Evolutionary conservation across 177 flowering plant genomes (phyloP).

Genomic region (Tripterygium wilfordii): DNA sequence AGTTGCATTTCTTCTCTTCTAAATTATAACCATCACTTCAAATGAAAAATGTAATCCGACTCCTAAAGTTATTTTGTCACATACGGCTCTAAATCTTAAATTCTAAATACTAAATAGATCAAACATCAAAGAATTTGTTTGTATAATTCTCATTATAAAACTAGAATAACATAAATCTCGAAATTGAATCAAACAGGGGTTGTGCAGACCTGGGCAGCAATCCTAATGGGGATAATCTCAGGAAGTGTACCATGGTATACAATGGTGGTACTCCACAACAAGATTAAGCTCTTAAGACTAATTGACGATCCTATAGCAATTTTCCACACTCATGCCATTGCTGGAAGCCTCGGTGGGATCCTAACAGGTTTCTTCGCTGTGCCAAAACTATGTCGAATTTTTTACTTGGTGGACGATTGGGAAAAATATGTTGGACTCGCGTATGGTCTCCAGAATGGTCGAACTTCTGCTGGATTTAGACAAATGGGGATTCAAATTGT

Average conservation of each 20-base stretch:
- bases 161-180: no score
- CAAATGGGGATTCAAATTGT: constrained; percentile 29
- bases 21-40: no score
- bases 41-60: no score
- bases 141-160: no score
- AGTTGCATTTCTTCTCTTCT: constrained; percentile 19
- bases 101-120: no score
- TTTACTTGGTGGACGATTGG: constrained; percentile 17
- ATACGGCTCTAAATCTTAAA: no score
- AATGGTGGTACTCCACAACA: constrained; percentile 29
- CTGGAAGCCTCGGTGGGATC: constrained; percentile 30
- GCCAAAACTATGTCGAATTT: constrained; percentile 26
- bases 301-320: constrained; percentile 30
- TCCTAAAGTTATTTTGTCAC: no score
- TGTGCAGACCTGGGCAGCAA: constrained; percentile 35
- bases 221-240: constrained; percentile 28
- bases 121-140: no score
- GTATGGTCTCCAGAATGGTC: constrained; percentile 25
- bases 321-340: constrained; percentile 33
- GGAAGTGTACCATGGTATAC: constrained; percentile 40
- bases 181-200: no score
- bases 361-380: constrained; percentile 28
- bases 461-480: constrained; percentile 14
- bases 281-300: constrained; percentile 9
- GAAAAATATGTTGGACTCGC: constrained; percentile 24